Conservation (phyloP, 768 basidiomycete genomes). For the Dioszegia aurantiaca region DNA sequence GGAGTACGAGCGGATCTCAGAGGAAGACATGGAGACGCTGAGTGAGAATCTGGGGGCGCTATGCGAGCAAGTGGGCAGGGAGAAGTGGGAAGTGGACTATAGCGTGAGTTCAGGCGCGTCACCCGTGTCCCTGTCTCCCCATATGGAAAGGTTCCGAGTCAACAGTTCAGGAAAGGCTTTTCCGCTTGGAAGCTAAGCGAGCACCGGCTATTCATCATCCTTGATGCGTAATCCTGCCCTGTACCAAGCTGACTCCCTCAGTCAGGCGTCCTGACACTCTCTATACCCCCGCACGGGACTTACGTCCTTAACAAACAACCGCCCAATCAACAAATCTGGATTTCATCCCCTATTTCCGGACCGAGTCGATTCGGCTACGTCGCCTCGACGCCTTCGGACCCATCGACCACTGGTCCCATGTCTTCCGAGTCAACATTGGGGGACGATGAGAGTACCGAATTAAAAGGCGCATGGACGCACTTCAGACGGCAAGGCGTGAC, state of each 20-base stretch:
- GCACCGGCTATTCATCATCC: too few relatives aligned
- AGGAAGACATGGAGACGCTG: conserved; percentile 46
- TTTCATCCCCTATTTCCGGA: conserved; percentile 47
- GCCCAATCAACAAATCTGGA: conserved; percentile 52
- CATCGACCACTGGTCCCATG: not conserved
- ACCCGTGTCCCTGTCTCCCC: too few relatives aligned
- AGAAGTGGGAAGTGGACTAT: conserved; percentile 50
- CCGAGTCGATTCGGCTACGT: conserved; percentile 45
- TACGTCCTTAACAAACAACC: conserved; percentile 53
- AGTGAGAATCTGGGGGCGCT: conserved; percentile 45
- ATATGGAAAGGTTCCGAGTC: too few relatives aligned
- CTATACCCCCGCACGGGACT: conserved; percentile 48
- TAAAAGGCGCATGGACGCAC: conserved; percentile 39
- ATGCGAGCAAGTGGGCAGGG: conserved; percentile 40
- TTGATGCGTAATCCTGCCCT: too few relatives aligned
- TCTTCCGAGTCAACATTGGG: not conserved
- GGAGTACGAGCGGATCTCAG: conserved; percentile 44
- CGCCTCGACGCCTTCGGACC: not conserved
- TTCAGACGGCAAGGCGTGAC: conserved; percentile 30
- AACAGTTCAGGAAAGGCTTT: too few relatives aligned
- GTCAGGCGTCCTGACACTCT: conserved; percentile 49
- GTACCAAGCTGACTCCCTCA: conserved; percentile 17
- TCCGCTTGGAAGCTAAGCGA: too few relatives aligned
- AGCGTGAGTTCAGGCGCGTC: conserved; percentile 31
- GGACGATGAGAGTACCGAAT: not conserved